Evolutionary conservation across 2,329 filamentous ascomycete species (phyloP).

Genomic region (Arthrinium phaeospermum): DNA sequence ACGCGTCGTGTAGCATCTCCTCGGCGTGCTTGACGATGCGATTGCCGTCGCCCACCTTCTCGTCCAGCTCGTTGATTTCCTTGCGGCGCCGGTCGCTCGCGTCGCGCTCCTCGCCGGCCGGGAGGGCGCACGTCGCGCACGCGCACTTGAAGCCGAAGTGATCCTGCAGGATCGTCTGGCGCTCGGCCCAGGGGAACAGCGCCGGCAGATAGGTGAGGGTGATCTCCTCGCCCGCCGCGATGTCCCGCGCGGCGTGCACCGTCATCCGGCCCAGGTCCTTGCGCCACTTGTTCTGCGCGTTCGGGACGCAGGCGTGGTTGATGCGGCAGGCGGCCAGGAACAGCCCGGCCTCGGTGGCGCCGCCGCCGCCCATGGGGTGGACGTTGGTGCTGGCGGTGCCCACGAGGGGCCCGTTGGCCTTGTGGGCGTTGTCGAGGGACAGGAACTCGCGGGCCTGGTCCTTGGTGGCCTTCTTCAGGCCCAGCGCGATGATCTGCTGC

Average conservation of each 20-base stretch:
- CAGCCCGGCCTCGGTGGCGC: slow-evolving; percentile 27
- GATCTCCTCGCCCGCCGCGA: slow-evolving; percentile 30
- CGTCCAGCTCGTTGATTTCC: slow-evolving; percentile 21
- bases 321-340: slow-evolving; percentile 32
- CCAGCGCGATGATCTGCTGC: slow-evolving; percentile 24
- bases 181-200: slow-evolving; percentile 22
- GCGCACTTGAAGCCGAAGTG: slow-evolving; percentile 32
- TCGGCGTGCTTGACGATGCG: slow-evolving; percentile 19
- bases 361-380: slow-evolving; percentile 26
- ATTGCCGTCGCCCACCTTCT: slow-evolving; percentile 19
- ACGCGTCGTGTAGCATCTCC: slow-evolving; percentile 16
- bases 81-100: slow-evolving; percentile 23
- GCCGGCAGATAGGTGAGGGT: slow-evolving; percentile 31
- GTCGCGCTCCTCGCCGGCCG: neutral
- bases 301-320: slow-evolving; percentile 35
- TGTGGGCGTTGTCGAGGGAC: slow-evolving; percentile 17
- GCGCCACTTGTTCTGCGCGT: slow-evolving; percentile 34
- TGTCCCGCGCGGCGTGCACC: slow-evolving; percentile 32
- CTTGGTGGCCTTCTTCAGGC: slow-evolving; percentile 21
- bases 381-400: slow-evolving; percentile 33
- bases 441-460: slow-evolving; percentile 22
- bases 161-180: slow-evolving; percentile 23
- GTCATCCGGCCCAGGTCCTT: slow-evolving; percentile 27
- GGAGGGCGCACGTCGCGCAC: slow-evolving; percentile 29
- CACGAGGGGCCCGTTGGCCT: slow-evolving; percentile 29